Percentiles rank a stretch among this genome's conserved stretches.
phyloP scores from a whole-genome alignment of 495 filamentous ascomycete species.

The Penicillium maclennaniae region DNA sequence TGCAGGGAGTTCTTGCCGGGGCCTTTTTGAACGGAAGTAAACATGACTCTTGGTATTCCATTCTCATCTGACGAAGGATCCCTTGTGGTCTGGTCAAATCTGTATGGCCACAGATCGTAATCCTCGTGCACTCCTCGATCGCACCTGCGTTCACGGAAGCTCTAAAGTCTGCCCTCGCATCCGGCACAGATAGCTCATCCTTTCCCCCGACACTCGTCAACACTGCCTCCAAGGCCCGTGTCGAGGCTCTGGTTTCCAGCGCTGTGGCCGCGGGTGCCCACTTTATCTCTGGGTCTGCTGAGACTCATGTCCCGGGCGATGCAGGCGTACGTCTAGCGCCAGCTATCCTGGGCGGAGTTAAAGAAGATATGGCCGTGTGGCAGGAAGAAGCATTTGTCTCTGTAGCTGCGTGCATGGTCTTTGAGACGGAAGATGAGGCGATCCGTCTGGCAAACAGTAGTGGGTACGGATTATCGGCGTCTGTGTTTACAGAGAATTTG shows the following conservation, averaged over 20 bases:
- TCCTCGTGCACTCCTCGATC: slow-evolving; percentile 72
- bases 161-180: slow-evolving; percentile 43
- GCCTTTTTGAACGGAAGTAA: slow-evolving; percentile 46
- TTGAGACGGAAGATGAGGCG: slow-evolving; percentile 45
- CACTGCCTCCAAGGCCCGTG: slow-evolving; percentile 55
- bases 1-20: slow-evolving; percentile 44
- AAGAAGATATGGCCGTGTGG: slow-evolving; percentile 72
- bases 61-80: neutral
- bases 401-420: slow-evolving; percentile 49
- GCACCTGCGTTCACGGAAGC: slow-evolving; percentile 51
- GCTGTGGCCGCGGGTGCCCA: slow-evolving; percentile 64
- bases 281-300: slow-evolving; percentile 51
- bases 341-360: slow-evolving; percentile 63
- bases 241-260: slow-evolving; percentile 56
- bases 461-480: slow-evolving; percentile 45
- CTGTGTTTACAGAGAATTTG: slow-evolving; percentile 47
- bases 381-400: slow-evolving; percentile 78
- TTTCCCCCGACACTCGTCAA: slow-evolving; percentile 61
- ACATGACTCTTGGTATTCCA: neutral
- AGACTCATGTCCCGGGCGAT: slow-evolving; percentile 34
- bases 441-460: slow-evolving; percentile 45
- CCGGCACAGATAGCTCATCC: slow-evolving; percentile 37
- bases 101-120: slow-evolving; percentile 89
- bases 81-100: slow-evolving; percentile 64
- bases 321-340: slow-evolving; percentile 62